These are phyloP conservation scores for Penicillium freii DNA, from an alignment of 2,329 filamentous ascomycete species.

Conservation along the genomic window DNA sequence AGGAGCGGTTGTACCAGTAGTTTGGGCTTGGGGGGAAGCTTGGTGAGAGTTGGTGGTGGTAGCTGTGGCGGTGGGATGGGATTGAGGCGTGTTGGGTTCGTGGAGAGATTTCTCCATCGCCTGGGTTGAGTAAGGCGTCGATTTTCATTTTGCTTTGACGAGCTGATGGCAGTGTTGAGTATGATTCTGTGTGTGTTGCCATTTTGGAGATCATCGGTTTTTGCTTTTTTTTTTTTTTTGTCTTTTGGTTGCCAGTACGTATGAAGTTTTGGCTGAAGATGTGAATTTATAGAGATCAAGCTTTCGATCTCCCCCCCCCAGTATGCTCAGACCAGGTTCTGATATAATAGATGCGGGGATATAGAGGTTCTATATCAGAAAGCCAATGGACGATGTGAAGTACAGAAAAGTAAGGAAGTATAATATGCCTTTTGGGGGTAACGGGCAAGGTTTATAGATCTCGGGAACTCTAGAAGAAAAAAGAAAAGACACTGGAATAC, in stretches of 20 bases:
- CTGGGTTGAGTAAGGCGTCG: slow-evolving; percentile 35
- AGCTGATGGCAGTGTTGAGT: slow-evolving; percentile 21
- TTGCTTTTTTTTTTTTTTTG: too few species aligned
- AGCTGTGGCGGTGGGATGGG: slow-evolving; percentile 12
- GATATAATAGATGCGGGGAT: slow-evolving; percentile 1
- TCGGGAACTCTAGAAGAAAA: slow-evolving; percentile 7
- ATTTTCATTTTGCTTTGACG: slow-evolving; percentile 37
- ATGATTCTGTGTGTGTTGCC: slow-evolving; percentile 20
- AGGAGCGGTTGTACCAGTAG: slow-evolving; percentile 27
- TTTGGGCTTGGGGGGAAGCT: slow-evolving; percentile 32
- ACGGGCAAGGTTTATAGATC: slow-evolving; percentile 24
- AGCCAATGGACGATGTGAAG: slow-evolving; percentile 2
- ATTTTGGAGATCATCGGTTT: slow-evolving; percentile 9
- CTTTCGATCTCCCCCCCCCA: background rate
- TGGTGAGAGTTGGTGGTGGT: slow-evolving; percentile 28
- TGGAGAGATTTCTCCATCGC: slow-evolving; percentile 23
- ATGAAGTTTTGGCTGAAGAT: background rate
- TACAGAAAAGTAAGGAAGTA: slow-evolving; percentile 6
- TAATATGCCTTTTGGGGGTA: background rate
- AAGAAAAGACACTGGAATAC: slow-evolving; percentile 21
- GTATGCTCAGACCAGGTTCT: slow-evolving; percentile 1
- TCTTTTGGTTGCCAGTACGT: background rate
- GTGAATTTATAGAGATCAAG: background rate
- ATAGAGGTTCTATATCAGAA: slow-evolving; percentile 4
- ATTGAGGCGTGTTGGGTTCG: slow-evolving; percentile 19